Evolutionary conservation across 2,329 filamentous ascomycete species (phyloP).

Genomic region (Xylariales sp.): DNA sequence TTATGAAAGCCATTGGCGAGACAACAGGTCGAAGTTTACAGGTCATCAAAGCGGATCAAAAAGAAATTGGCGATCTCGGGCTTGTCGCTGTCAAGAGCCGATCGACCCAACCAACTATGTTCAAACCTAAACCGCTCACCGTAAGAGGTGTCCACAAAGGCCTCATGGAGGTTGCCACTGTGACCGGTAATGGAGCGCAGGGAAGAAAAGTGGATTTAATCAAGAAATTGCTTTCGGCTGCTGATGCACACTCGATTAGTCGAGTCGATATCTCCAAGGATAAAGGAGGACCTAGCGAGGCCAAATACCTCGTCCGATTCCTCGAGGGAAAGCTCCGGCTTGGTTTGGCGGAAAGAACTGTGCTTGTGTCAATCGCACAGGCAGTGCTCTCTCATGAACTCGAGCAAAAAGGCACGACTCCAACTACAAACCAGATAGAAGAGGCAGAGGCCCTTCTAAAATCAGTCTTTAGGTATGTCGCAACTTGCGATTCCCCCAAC

Average conservation of each 20-base stretch:
- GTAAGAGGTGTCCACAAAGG: conserved; percentile 88
- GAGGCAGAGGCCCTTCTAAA: conserved; percentile 89
- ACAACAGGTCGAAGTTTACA: conserved; percentile 87
- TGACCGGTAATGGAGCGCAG: conserved; percentile 87
- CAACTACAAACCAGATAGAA: conserved; percentile 80
- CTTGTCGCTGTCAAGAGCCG: conserved; percentile 95
- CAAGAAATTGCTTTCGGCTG: conserved; percentile 94
- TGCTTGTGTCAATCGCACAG: conserved; percentile 89
- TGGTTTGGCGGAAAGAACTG: conserved; percentile 90
- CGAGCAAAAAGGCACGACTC: conserved; percentile 74
- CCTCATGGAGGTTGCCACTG: conserved; percentile 87
- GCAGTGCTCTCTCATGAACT: conserved; percentile 88
- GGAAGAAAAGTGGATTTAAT: conserved; percentile 92
- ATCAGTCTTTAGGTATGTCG: conserved; percentile 81
- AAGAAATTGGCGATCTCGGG: conserved; percentile 94
- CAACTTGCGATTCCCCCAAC: not conserved
- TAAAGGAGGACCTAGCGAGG: conserved; percentile 93
- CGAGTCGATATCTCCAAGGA: conserved; percentile 92
- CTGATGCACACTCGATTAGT: conserved; percentile 77
- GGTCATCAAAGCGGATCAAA: conserved; percentile 94
- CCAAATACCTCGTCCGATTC: conserved; percentile 93
- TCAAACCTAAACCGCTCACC: conserved; percentile 93
- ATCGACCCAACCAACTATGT: conserved; percentile 96
- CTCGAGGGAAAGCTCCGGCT: conserved; percentile 93
- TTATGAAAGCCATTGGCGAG: conserved; percentile 99